Conservation (phyloP, 345 rosid genomes). For the Eucalyptus erythrocorys region DNA sequence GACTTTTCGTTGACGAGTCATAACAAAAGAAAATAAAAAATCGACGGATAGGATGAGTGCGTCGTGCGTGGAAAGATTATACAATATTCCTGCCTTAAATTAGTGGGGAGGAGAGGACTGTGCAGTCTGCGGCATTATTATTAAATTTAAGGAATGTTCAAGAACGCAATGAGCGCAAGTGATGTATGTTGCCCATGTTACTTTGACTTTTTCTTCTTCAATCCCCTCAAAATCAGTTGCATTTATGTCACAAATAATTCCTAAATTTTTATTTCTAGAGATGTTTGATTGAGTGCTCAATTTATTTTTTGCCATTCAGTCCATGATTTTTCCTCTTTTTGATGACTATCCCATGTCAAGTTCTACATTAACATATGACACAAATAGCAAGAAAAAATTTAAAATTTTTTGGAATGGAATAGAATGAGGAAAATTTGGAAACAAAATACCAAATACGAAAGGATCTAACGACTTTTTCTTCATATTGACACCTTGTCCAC, state of each 20-base stretch:
- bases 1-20: background rate
- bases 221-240: background rate
- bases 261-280: background rate
- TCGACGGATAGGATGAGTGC: background rate
- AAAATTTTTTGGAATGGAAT: fast-evolving
- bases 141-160: background rate
- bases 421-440: background rate
- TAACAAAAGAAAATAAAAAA: background rate
- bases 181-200: background rate
- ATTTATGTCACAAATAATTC: background rate
- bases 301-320: background rate
- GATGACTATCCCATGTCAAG: background rate
- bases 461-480: background rate
- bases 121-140: background rate
- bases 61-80: background rate
- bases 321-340: background rate
- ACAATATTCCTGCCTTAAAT: background rate
- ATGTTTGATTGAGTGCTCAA: background rate
- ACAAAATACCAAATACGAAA: background rate
- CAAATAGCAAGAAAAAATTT: background rate
- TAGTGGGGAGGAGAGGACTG: background rate
- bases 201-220: background rate
- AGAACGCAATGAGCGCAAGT: background rate
- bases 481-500: background rate
- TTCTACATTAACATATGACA: background rate